phyloP scores from a whole-genome alignment of 129 eudicot species.

The Helianthus tuberosus region DNA sequence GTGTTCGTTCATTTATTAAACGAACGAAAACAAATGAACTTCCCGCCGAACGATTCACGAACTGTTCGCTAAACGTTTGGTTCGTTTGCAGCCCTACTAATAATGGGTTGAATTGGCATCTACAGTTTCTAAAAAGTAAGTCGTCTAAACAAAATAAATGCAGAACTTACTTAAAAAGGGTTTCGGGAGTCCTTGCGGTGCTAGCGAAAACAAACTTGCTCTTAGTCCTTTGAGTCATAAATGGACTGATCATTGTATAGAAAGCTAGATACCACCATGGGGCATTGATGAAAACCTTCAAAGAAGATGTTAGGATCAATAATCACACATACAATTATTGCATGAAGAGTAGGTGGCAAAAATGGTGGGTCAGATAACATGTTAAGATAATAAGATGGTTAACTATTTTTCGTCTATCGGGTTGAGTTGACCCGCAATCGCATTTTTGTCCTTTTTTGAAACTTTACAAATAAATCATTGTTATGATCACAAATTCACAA shows the following conservation, averaged over 20 bases:
- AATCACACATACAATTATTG: constrained; percentile 9
- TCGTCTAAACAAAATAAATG: not conserved
- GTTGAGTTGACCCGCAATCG: not conserved
- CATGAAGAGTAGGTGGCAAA: not conserved
- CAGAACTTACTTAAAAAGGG: constrained; percentile 76
- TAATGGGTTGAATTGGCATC: not conserved
- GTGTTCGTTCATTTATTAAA: too few relatives aligned
- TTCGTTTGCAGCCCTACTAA: too few relatives aligned
- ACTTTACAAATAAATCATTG: not conserved
- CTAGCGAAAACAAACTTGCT: constrained; percentile 94
- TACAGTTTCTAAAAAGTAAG: not conserved
- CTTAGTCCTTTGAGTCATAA: constrained; percentile 85
- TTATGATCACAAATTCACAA: not conserved
- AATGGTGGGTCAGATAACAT: not conserved
- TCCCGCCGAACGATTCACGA: too few relatives aligned
- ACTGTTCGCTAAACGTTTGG: too few relatives aligned
- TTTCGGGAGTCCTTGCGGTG: constrained; percentile 74
- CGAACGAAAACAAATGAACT: too few relatives aligned
- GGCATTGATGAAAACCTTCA: constrained; percentile 83
- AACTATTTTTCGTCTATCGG: not conserved
- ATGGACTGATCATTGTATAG: constrained; percentile 76
- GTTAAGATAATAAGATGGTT: not conserved
- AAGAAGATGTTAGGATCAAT: constrained; percentile 9
- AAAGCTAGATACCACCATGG: constrained; percentile 98
- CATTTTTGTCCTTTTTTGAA: not conserved